A percentile compares a stretch with the other conserved stretches of the same genome.
phyloP scores from a whole-genome alignment of 257 asterid species.

The Marsdenia floribunda region DNA sequence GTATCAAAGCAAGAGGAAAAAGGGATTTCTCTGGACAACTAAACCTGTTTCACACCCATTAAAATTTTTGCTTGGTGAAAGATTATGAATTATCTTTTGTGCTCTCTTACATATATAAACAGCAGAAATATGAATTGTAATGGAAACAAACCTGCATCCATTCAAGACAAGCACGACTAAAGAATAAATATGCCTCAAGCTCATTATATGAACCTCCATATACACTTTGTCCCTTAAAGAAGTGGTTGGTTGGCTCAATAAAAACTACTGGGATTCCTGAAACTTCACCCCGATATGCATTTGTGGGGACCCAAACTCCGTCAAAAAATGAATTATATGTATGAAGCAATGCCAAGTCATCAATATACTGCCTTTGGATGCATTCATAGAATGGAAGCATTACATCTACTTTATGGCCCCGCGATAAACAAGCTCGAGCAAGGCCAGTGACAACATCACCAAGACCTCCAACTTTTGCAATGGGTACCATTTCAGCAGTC shows the following conservation, averaged over 20 bases:
- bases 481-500: conserved; percentile 87
- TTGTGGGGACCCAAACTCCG: conserved; percentile 66
- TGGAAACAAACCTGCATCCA: conserved; percentile 74
- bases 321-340: conserved; percentile 57
- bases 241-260: conserved; percentile 63
- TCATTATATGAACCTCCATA: conserved; percentile 89
- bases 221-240: conserved; percentile 71
- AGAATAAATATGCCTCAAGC: conserved; percentile 78
- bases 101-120: background rate
- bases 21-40: background rate
- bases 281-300: conserved; percentile 58
- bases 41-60: background rate
- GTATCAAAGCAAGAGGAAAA: background rate
- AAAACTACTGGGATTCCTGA: conserved; percentile 56
- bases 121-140: background rate
- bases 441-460: conserved; percentile 89
- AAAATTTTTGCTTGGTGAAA: background rate
- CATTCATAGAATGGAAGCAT: conserved; percentile 87
- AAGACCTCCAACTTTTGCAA: conserved; percentile 88
- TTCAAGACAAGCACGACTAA: conserved; percentile 89
- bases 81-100: background rate
- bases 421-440: conserved; percentile 57
- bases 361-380: conserved; percentile 44
- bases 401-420: conserved; percentile 73
- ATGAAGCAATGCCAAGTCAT: conserved; percentile 39